A percentile compares a stretch with the other conserved stretches of the same genome.
These are phyloP conservation scores for Lichtheimia ramosa DNA, from an alignment of 371 early-diverging fungal genomes.

Conservation along the genomic window DNA sequence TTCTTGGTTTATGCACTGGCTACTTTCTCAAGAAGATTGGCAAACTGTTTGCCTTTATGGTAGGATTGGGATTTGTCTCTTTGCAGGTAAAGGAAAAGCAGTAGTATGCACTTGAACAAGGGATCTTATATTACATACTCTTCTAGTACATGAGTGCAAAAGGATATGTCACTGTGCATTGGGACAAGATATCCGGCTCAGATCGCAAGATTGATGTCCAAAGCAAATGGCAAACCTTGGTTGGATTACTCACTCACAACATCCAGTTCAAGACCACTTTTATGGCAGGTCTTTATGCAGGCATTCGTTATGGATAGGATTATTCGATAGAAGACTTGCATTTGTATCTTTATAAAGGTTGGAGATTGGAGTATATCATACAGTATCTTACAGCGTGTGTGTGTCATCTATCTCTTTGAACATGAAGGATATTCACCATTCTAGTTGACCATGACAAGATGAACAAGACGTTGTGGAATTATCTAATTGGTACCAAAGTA, in stretches of 20 bases:
- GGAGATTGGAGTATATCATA: no score
- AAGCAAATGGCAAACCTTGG: slow-evolving; percentile 38
- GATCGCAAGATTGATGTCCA: slow-evolving; percentile 39
- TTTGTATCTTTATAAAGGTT: background rate
- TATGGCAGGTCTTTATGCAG: slow-evolving; percentile 49
- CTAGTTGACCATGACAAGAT: background rate
- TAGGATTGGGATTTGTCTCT: slow-evolving; percentile 47
- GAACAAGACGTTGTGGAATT: background rate
- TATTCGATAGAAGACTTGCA: background rate
- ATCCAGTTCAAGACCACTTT: slow-evolving; percentile 64
- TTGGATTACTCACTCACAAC: slow-evolving; percentile 52
- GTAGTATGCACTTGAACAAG: background rate
- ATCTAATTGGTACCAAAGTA: slow-evolving; percentile 12
- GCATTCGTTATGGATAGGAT: slow-evolving; percentile 51
- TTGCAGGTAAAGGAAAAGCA: slow-evolving; percentile 29
- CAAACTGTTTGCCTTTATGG: slow-evolving; percentile 35
- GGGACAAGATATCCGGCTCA: slow-evolving; percentile 51
- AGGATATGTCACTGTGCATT: slow-evolving; percentile 57
- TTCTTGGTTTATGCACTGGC: slow-evolving; percentile 47
- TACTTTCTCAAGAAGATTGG: slow-evolving; percentile 48
- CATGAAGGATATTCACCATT: no score
- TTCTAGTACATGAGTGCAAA: slow-evolving; percentile 42
- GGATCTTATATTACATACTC: background rate
- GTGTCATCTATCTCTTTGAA: no score
- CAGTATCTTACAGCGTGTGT: no score